Base-by-base conservation (phyloP, 129 eudicot genomes). In the Flaveria ramosissima region DNA sequence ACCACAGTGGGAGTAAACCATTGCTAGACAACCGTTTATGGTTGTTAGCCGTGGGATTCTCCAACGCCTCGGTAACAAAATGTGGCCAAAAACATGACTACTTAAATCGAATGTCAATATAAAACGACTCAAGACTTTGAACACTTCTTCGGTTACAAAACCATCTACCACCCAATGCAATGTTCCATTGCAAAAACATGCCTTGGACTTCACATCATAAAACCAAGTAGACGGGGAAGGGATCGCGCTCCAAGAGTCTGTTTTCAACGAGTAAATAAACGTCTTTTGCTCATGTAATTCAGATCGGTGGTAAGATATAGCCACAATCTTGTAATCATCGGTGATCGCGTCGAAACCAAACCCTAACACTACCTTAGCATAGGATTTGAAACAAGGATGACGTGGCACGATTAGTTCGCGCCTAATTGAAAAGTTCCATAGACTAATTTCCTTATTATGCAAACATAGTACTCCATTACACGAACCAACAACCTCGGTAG, bases 381-480 rank as follows among this genome's bases (percentile, higher is more conserved):
- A 24, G n/a, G 9, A 17, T 67, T 6, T 24, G 2, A 30, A 20
- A 27, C 5, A 27, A 13, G 36, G 61, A 70, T 14, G 14, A 26
- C 3, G 15, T 13, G 75, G 62, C 42, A 70, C 0, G 4, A 7
- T 13, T 56, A 73, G n/a, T 36, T 39, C 27, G 3, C 67, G 67
- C 39, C 68, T 39, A 14, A 56, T 56, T 13, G 77, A 73, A 56
- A 57, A 21, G 77, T 73, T 73, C 68, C 77, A 73, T 20, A 73
- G 39, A 56, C 14, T 11, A 73, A 56, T 55, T 11, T 39, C 45
- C 13, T 15, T 17, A 56, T 21, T 6, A 17, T 1, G 4, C 53
- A 55, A 3, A 12, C 68, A 72, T 0, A 56, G 77, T 19, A 56
- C 41, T 72, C 68, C 68, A 20, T 56, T 72, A 55, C 42, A 41